Evolutionary conservation across 2,329 filamentous ascomycete genomes (phyloP), one percentile per base, ranked within the genome.

Genomic region (Pleurostoma richardsiae): DNA sequence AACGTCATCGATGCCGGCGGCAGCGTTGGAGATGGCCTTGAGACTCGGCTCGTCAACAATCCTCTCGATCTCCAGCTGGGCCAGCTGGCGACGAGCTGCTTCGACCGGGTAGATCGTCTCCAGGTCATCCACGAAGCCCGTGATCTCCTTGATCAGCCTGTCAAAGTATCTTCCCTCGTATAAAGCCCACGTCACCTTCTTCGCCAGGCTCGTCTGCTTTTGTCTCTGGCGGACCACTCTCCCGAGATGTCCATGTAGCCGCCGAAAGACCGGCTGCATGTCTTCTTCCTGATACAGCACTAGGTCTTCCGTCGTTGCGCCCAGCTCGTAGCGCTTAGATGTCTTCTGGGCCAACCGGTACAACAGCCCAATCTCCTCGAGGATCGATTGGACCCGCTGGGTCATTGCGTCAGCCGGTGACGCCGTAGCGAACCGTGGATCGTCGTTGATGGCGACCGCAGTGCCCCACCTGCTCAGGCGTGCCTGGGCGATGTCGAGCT

Each of bases 401-500:
- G 45, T 42, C 45, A 46, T 41, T 36, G 43, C 30, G 19, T 59
- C 52, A 8, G 39, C 10, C 4, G 56, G 49, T 10, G 43, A n/a
- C 10, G 31, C 31, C 7, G 48, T 47, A 5, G 36, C 38, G 41
- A 60, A 64, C 0, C 51, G 53, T 6, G 49, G 47, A 46, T 65
- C 57, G 0, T 60, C 43, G 44, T 63, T 54, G 48, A 69, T 57
- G 4, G 46, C 41, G 28, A 64, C 55, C 5, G 60, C n/a, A n/a
- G n/a, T n/a, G n/a, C 64, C 67, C 63, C 62, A 70, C 50, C 65
- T 54, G 6, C 54, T 56, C 10, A 71, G 57, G 29, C 63, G 59
- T 3, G 56, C 48, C 39, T 54, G 54, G 5, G 60, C 58, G 40
- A 61, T 51, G 45, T 65, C 56, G 3, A 70, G 56, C 11, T 53